Conservation (phyloP, 495 filamentous ascomycete genomes). For the Aeminium ludgeri region DNA sequence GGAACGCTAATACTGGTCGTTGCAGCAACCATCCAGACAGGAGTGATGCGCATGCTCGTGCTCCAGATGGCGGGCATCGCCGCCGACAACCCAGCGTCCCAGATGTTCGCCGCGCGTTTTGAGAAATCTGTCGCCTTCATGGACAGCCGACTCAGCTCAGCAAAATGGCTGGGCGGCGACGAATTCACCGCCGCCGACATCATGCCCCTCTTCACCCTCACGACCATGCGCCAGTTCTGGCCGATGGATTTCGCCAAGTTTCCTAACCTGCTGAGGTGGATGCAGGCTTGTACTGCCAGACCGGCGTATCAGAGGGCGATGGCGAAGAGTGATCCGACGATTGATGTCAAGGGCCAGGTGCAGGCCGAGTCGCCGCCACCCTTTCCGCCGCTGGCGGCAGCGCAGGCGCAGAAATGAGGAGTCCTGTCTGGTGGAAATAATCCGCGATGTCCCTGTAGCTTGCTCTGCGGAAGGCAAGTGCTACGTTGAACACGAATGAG, state of each 20-base stretch:
- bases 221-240: slow-evolving; percentile 36
- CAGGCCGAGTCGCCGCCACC: too few relatives aligned
- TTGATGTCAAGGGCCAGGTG: neutral
- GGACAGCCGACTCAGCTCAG: slow-evolving; percentile 29
- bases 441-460: neutral
- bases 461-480: neutral
- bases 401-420: neutral
- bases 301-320: slow-evolving; percentile 10
- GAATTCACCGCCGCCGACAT: slow-evolving; percentile 47
- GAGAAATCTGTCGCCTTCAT: slow-evolving; percentile 23
- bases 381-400: neutral
- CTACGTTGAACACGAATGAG: neutral
- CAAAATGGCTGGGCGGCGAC: slow-evolving; percentile 40
- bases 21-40: slow-evolving; percentile 32
- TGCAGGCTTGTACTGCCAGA: slow-evolving; percentile 14
- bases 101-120: slow-evolving; percentile 14
- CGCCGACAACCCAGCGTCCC: slow-evolving; percentile 12
- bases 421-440: neutral
- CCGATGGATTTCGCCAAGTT: slow-evolving; percentile 30
- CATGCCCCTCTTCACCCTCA: slow-evolving; percentile 37
- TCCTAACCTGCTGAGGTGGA: slow-evolving; percentile 30
- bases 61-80: slow-evolving; percentile 5
- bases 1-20: neutral
- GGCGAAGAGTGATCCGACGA: slow-evolving; percentile 14
- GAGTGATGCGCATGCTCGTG: slow-evolving; percentile 13